Evolutionary conservation across 2,329 filamentous ascomycete species (phyloP).

Genomic region (Lasiodiplodia gonubiensis): DNA sequence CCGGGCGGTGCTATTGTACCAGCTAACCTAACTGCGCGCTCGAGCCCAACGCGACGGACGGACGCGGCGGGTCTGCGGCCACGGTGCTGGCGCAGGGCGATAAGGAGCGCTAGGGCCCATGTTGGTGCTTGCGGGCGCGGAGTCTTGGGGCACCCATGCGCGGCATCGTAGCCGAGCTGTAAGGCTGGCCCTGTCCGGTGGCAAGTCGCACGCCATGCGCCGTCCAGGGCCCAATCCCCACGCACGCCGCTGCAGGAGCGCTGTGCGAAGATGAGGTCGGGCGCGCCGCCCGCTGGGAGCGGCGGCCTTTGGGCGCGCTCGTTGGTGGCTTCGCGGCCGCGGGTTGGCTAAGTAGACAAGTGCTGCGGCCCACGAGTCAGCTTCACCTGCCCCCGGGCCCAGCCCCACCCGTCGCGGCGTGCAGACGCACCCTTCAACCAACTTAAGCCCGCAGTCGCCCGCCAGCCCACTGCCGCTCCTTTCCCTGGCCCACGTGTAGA

Average conservation of each 20-base stretch:
- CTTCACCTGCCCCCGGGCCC: constrained; percentile 13
- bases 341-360: not conserved
- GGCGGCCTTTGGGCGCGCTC: not conserved
- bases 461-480: constrained; percentile 11
- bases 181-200: constrained; percentile 15
- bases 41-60: not conserved
- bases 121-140: not conserved
- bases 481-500: constrained; percentile 21
- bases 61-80: not conserved
- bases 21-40: not conserved
- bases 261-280: constrained; percentile 14
- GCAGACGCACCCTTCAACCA: constrained; percentile 13
- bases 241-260: not conserved
- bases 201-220: constrained; percentile 1
- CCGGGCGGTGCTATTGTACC: not conserved
- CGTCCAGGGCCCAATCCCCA: not conserved
- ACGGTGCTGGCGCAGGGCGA: constrained; percentile 1
- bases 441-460: not conserved
- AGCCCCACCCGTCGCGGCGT: constrained; percentile 13
- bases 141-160: constrained; percentile 13
- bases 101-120: constrained; percentile 7
- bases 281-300: not conserved
- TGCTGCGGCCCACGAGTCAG: constrained; percentile 19
- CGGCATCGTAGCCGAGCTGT: constrained; percentile 18
- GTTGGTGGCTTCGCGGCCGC: constrained; percentile 3